Base-by-base conservation (phyloP, 2,329 filamentous ascomycete genomes). In the Keithomyces neogunnii region DNA sequence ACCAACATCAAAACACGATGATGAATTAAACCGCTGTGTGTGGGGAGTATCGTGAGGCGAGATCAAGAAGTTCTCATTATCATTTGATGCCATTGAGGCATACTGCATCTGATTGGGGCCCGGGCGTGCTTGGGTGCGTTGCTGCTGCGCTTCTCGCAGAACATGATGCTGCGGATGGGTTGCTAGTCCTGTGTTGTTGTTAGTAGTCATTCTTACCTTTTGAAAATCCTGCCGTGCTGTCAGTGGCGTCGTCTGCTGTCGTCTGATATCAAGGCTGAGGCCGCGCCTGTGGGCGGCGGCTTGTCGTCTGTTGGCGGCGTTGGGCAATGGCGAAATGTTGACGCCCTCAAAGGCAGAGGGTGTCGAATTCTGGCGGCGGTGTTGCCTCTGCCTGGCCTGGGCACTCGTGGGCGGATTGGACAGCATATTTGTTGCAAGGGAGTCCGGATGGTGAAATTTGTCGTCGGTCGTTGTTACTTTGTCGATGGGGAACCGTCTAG, bases 141-240 rank as follows among this genome's bases (percentile, higher is more conserved):
- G 88, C 84, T 88, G 83, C 82, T 92, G 89, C 84, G 86, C 80
- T 88, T 88, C 87, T 85, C 85, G 86, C 84, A 89, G 80, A 74
- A 82, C 78, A 51, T 62, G 59, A 80, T 89, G 86, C 81, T 91
- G 87, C 80, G 75, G 73, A 61, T 55, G 60, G 54, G 58, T 73
- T 73, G 78, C 62, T 75, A 75, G 71, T 78, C 74, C 74, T 75
- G 72, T 67, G 66, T 74, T 69, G 66, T 74, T 69, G 72, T 77
- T 81, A 73, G 74, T 77, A 69, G 63, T 61, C 59, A 69, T 75
- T 73, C 74, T 76, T 76, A 78, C 73, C 73, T 66, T 64, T 50
- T 61, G 60, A 48, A 62, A 59, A 57, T 67, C 66, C 63, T 62
- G 66, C 62, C 60, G 53, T 58, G 57, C 48, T 56, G 62, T 57